Percentiles rank a stretch among this genome's conserved stretches.
These are phyloP conservation scores for Botrytis squamosa DNA, from an alignment of 2,329 filamentous ascomycete species.

Conservation along the genomic window DNA sequence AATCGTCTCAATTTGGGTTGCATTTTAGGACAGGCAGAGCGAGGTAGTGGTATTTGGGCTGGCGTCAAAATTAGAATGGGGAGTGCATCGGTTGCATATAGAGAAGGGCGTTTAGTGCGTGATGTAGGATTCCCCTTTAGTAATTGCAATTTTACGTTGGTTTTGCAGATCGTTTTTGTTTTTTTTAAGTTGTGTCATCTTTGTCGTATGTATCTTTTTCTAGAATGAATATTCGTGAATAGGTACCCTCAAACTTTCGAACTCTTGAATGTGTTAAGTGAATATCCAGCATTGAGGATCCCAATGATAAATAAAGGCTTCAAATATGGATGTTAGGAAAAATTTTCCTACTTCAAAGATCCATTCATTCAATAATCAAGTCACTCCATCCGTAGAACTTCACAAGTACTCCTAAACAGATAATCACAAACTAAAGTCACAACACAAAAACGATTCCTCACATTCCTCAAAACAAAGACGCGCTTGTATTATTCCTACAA, in stretches of 20 bases:
- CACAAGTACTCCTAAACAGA: background rate
- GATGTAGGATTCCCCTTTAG: conserved; percentile 17
- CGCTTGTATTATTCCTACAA: background rate
- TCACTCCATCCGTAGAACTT: background rate
- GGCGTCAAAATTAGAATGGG: conserved; percentile 15
- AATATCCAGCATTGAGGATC: background rate
- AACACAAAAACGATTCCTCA: background rate
- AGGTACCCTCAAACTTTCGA: background rate
- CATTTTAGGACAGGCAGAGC: background rate
- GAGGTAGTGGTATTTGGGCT: background rate
- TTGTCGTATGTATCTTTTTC: background rate
- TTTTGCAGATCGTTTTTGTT: background rate
- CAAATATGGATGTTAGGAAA: no score
- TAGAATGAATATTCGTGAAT: background rate
- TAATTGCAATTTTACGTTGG: background rate
- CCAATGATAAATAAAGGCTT: background rate
- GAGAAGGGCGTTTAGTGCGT: background rate
- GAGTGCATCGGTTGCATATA: background rate
- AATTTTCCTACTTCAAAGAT: no score
- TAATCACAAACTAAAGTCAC: background rate
- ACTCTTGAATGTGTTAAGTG: background rate
- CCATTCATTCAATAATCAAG: background rate
- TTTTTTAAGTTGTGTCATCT: background rate
- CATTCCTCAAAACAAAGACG: background rate
- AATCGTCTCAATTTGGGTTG: background rate